Conservation (phyloP, 306 rosid species). For the Styphnolobium japonicum region DNA sequence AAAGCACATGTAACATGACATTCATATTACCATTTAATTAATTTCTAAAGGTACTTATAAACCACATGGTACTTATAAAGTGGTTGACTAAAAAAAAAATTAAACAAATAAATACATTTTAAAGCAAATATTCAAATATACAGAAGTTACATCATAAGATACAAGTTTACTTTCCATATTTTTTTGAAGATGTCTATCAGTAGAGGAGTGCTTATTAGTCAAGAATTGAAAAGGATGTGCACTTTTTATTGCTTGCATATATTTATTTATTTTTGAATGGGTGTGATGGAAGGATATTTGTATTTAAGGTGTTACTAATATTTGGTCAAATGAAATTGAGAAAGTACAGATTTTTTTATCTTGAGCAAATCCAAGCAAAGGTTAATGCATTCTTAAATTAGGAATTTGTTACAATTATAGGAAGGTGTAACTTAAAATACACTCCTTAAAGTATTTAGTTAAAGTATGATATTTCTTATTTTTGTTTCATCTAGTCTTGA, state of each 20-base stretch:
- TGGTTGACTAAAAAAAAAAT: neutral
- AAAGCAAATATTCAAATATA: neutral
- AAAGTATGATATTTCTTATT: neutral
- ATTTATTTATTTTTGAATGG: neutral
- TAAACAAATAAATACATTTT: neutral
- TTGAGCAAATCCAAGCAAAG: neutral
- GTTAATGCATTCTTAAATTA: neutral
- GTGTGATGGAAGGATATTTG: neutral
- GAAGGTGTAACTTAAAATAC: neutral
- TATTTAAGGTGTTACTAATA: neutral
- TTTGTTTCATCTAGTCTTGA: neutral
- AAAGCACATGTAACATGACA: neutral
- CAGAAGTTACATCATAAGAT: neutral
- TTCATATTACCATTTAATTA: neutral
- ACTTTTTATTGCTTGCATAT: neutral
- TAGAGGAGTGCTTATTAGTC: neutral
- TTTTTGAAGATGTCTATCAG: neutral
- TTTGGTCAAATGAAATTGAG: neutral
- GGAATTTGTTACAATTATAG: neutral
- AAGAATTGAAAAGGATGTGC: neutral
- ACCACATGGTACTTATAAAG: neutral
- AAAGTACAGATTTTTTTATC: neutral
- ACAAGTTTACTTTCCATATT: neutral
- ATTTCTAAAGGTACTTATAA: neutral
- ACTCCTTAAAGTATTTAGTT: neutral